A percentile compares a stretch with the other conserved stretches of the same genome.
phyloP scores from a whole-genome alignment of 805 yeast species.

The Teunomyces kruisii region DNA sequence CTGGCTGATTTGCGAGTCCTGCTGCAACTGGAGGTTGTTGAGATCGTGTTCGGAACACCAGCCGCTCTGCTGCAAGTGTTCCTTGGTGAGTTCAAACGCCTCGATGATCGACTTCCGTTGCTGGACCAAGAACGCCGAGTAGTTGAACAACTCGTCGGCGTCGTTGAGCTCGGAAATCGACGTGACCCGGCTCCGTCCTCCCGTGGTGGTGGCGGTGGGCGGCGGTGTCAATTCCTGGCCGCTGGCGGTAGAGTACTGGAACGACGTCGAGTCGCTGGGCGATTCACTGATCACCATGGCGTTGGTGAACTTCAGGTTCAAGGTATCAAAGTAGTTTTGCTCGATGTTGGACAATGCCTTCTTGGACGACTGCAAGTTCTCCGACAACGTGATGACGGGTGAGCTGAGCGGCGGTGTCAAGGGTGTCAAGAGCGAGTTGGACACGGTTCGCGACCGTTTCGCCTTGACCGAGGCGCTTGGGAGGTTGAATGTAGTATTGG shows the following conservation, averaged over 20 bases:
- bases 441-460: slow-evolving; percentile 19
- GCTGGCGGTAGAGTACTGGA: not conserved
- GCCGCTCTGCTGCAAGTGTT: slow-evolving; percentile 33
- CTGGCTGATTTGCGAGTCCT: slow-evolving; percentile 36
- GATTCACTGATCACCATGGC: not conserved
- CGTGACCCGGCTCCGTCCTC: slow-evolving; percentile 9
- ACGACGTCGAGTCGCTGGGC: slow-evolving; percentile 2
- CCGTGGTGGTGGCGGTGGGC: not conserved
- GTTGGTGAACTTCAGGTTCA: slow-evolving; percentile 11
- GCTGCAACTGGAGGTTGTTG: slow-evolving; percentile 38
- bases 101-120: slow-evolving; percentile 34
- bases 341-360: slow-evolving; percentile 31
- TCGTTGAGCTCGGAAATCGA: slow-evolving; percentile 23
- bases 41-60: slow-evolving; percentile 45
- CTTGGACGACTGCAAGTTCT: slow-evolving; percentile 29
- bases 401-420: slow-evolving; percentile 35
- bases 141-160: slow-evolving; percentile 29
- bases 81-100: slow-evolving; percentile 33
- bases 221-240: not conserved
- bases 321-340: slow-evolving; percentile 33
- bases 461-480: slow-evolving; percentile 4
- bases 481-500: slow-evolving; percentile 3
- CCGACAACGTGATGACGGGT: slow-evolving; percentile 40
- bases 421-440: slow-evolving; percentile 24
- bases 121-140: slow-evolving; percentile 29